phyloP scores from a whole-genome alignment of 2,329 filamentous ascomycete genomes.

The Sporothrix luriei region DNA sequence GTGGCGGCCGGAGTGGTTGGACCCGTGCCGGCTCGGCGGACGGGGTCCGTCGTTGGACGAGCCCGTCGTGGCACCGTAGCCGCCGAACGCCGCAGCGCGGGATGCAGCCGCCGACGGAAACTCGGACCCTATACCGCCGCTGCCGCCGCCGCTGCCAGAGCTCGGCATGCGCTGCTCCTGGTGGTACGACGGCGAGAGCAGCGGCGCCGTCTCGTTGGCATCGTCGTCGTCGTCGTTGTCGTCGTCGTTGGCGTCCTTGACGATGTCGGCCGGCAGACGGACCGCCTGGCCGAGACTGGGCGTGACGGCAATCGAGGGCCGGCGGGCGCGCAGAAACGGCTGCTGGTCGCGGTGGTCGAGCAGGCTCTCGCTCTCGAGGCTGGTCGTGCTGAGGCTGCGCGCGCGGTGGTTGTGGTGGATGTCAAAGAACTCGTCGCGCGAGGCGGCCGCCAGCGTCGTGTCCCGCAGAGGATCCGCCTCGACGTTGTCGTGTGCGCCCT shows the following conservation, averaged over 20 bases:
- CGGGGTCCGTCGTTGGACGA: constrained; percentile 44
- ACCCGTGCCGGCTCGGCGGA: constrained; percentile 50
- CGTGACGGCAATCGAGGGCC: constrained; percentile 52
- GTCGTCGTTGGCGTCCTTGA: constrained; percentile 51
- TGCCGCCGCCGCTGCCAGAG: constrained; percentile 32
- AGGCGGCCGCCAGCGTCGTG: constrained; percentile 34
- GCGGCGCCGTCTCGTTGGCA: constrained; percentile 57
- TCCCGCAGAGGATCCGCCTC: constrained; percentile 47
- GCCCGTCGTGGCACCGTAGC: constrained; percentile 41
- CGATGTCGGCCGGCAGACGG: constrained; percentile 40
- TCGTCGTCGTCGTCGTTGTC: constrained; percentile 46
- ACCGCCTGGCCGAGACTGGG: constrained; percentile 31
- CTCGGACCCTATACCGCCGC: constrained; percentile 36
- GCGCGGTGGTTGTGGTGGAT: constrained; percentile 43
- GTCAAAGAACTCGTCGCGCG: constrained; percentile 53
- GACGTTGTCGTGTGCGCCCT: constrained; percentile 54
- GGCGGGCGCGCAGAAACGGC: constrained; percentile 62
- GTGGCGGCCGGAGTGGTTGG: constrained; percentile 56
- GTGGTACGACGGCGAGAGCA: constrained; percentile 49
- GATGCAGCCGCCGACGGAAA: constrained; percentile 46
- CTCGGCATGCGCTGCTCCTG: constrained; percentile 1
- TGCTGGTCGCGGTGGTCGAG: constrained; percentile 78
- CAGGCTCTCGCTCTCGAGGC: constrained; percentile 83
- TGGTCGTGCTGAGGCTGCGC: constrained; percentile 74
- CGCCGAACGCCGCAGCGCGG: constrained; percentile 35